Base-by-base conservation (phyloP, 2,329 filamentous ascomycete genomes). In the Sporothrix variecibatus region DNA sequence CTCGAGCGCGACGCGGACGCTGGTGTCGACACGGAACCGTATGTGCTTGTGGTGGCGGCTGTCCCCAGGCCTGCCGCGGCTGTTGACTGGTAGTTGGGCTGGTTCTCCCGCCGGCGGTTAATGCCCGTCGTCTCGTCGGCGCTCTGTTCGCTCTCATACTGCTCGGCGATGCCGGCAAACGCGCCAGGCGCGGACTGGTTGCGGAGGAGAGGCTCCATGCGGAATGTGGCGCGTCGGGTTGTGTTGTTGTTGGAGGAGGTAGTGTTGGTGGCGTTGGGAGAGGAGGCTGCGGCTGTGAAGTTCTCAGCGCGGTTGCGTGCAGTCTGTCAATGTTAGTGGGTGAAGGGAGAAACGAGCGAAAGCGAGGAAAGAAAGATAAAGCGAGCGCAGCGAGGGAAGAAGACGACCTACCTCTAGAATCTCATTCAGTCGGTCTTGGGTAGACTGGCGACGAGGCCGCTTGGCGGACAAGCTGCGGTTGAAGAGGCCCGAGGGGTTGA, bases 361-460 rank as follows among this genome's bases (percentile, higher is more conserved):
- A 49, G 62, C 38, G 9, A 69, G 28, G 20, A 26, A 26, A 43
- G 20, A 40, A 28, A 34, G 23, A 38, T 15, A n/a, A 23, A 12
- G 62, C 46, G 65, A 38, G 46, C 43, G 43, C 26, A 38, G 65
- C 26, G 43, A 31, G 65, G 20, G 26, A n/a, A 1, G 17, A 28
- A 38, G 38, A n/a, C 0, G 2, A 38, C 49, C 3, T 28, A 82
- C 81, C 79, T 82, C 78, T 23, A 82, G 77, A 62, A 82, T 82
- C 12, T 77, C 78, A 72, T 80, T 76, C 60, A 82, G 77, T 12
- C 81, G 79, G 38, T 81, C 79, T 71, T 80, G 78, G 7, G 80
- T 79, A 15, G 80, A 79, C 76, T 70, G 77, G 49, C 79, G 77
- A 34, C 78, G 73, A n/a, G 75, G 72, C 58, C 72, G 72, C 26